A percentile compares a stretch with the other conserved stretches of the same genome.
phyloP scores from a whole-genome alignment of 495 filamentous ascomycete species.

The Pseudomonodictys pantanalensis region DNA sequence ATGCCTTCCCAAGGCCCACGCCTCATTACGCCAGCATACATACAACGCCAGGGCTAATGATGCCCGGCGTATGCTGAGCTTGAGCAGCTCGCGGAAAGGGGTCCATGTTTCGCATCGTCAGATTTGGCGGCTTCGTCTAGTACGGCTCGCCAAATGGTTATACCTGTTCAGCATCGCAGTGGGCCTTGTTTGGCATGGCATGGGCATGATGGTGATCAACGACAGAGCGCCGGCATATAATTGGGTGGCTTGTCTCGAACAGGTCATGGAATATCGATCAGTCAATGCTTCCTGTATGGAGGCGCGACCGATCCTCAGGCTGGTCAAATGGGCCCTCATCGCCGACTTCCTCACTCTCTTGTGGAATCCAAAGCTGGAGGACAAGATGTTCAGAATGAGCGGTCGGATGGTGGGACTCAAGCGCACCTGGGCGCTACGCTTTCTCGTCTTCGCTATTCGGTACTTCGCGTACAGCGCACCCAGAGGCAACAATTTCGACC shows the following conservation, averaged over 20 bases:
- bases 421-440: conserved; percentile 68
- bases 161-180: conserved; percentile 51
- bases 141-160: conserved; percentile 50
- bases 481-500: conserved; percentile 42
- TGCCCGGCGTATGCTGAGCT: conserved; percentile 67
- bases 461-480: conserved; percentile 50
- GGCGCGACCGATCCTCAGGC: neutral
- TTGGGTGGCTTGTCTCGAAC: conserved; percentile 33
- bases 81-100: conserved; percentile 49
- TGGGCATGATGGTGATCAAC: conserved; percentile 30
- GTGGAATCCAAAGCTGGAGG: conserved; percentile 73
- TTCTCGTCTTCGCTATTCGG: conserved; percentile 58
- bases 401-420: conserved; percentile 62
- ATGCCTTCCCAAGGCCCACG: conserved; percentile 64
- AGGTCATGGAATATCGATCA: conserved; percentile 29
- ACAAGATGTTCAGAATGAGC: conserved; percentile 60
- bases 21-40: conserved; percentile 61
- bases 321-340: conserved; percentile 49
- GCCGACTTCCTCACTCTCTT: conserved; percentile 59
- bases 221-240: conserved; percentile 3
- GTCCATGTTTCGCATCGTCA: conserved; percentile 7
- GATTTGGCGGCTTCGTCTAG: conserved; percentile 53
- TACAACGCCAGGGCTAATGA: conserved; percentile 80
- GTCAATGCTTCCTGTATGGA: conserved; percentile 9
- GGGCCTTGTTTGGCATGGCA: conserved; percentile 54